Evolutionary conservation across 2,329 filamentous ascomycete species (phyloP).

Genomic region (Escovopsis sp.): DNA sequence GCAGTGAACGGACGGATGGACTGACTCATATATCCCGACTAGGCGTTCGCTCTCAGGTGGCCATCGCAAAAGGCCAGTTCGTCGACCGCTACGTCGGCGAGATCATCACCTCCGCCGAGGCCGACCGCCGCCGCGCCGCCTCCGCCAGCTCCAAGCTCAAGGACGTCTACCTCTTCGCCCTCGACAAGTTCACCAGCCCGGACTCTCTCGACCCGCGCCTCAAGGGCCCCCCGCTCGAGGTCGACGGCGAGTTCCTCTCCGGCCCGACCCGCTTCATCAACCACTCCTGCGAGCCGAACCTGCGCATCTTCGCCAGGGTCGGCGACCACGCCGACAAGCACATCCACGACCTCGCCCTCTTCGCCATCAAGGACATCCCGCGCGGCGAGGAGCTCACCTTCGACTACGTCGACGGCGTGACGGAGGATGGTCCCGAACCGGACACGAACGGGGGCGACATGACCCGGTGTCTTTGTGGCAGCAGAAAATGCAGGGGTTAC

Average conservation of each 20-base stretch:
- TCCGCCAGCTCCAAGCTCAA: conserved; percentile 46
- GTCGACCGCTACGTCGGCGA: conserved; percentile 68
- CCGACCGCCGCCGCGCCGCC: conserved; percentile 44
- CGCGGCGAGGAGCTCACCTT: conserved; percentile 60
- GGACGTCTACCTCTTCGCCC: conserved; percentile 62
- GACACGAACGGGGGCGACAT: conserved; percentile 32
- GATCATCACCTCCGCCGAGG: conserved; percentile 48
- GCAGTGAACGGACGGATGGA: too few species aligned
- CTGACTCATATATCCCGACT: not conserved
- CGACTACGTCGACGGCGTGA: conserved; percentile 58
- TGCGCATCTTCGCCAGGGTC: conserved; percentile 64
- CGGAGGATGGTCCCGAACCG: conserved; percentile 29
- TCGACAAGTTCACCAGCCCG: conserved; percentile 62
- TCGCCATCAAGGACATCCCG: conserved; percentile 51
- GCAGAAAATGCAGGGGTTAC: conserved; percentile 50
- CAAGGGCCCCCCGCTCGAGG: conserved; percentile 39
- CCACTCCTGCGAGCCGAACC: conserved; percentile 65
- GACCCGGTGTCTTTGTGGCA: conserved; percentile 46
- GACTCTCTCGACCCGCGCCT: conserved; percentile 40
- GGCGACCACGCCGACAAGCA: conserved; percentile 61
- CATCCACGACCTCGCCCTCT: conserved; percentile 64
- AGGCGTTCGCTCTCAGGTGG: conserved; percentile 49
- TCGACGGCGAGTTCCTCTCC: conserved; percentile 61
- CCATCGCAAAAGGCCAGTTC: conserved; percentile 58
- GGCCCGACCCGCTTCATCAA: conserved; percentile 73